These are phyloP conservation scores for Suillus plorans DNA, from an alignment of 768 basidiomycete species.

Conservation along the genomic window DNA sequence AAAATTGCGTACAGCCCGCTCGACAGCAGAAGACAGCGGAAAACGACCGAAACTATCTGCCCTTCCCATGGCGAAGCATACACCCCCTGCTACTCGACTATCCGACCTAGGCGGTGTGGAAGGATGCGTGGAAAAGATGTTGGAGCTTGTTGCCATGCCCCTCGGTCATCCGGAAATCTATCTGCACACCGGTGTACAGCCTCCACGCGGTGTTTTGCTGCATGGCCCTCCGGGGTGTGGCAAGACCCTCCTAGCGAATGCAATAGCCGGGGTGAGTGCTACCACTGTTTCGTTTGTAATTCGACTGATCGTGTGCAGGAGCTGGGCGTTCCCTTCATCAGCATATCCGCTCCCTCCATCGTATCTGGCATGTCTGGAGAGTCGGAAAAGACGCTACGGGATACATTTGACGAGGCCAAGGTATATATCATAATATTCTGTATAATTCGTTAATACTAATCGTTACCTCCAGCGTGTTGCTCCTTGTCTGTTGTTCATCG, in stretches of 20 bases:
- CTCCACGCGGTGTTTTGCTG: slow-evolving; percentile 87
- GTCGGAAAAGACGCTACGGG: slow-evolving; percentile 92
- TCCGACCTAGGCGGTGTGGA: slow-evolving; percentile 89
- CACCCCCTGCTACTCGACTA: slow-evolving; percentile 73
- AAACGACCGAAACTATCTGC: slow-evolving; percentile 56
- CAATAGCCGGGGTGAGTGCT: slow-evolving; percentile 83
- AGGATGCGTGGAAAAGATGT: slow-evolving; percentile 83
- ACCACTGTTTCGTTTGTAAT: neutral
- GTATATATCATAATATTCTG: slow-evolving; percentile 37
- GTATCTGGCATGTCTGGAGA: slow-evolving; percentile 99
- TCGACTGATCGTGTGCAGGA: slow-evolving; percentile 51
- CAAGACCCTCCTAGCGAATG: slow-evolving; percentile 92
- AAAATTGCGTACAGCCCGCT: slow-evolving; percentile 56
- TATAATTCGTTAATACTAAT: neutral
- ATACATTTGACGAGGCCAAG: slow-evolving; percentile 97
- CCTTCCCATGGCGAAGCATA: slow-evolving; percentile 34
- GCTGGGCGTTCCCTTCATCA: slow-evolving; percentile 89
- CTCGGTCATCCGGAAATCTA: slow-evolving; percentile 95
- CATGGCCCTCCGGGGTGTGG: slow-evolving; percentile 98
- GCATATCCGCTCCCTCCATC: slow-evolving; percentile 90
- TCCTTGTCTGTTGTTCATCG: slow-evolving; percentile 93
- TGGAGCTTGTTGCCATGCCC: slow-evolving; percentile 96
- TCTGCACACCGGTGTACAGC: slow-evolving; percentile 87
- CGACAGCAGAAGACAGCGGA: slow-evolving; percentile 46
- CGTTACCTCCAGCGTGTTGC: slow-evolving; percentile 63